A percentile compares a stretch with the other conserved stretches of the same genome.
Conservation (phyloP, 1,284 basidiomycete species). For the Serendipita sp. region DNA sequence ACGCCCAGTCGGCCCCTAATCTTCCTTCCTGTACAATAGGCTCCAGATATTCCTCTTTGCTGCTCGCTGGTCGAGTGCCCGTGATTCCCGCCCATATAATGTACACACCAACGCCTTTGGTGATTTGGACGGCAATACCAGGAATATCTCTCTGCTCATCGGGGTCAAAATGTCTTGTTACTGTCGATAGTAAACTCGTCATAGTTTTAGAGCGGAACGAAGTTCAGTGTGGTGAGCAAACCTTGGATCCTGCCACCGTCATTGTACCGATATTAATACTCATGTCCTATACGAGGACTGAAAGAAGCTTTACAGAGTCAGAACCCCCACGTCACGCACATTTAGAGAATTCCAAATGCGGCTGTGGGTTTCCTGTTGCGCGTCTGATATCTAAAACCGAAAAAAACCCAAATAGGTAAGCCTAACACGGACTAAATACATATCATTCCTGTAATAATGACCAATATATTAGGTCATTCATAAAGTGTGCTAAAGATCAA, state of each 20-base stretch:
- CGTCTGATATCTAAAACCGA: neutral
- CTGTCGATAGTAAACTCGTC: neutral
- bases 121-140: neutral
- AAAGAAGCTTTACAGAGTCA: neutral
- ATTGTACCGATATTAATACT: neutral
- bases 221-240: neutral
- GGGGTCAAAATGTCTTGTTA: neutral
- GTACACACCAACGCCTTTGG: neutral
- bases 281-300: neutral
- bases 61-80: neutral
- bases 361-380: neutral
- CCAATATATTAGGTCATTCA: neutral
- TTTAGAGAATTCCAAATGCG: neutral
- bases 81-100: neutral
- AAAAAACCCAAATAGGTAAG: neutral
- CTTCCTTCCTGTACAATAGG: neutral
- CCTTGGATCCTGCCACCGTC: neutral
- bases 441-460: neutral
- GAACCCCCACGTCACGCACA: neutral
- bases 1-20: constrained; percentile 1
- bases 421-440: no score
- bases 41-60: neutral
- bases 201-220: neutral
- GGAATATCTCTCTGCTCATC: neutral
- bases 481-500: neutral